Evolutionary conservation across 495 filamentous ascomycete species (phyloP), one percentile per base, ranked within the genome.

Genomic region (Penicillium ucsense): DNA sequence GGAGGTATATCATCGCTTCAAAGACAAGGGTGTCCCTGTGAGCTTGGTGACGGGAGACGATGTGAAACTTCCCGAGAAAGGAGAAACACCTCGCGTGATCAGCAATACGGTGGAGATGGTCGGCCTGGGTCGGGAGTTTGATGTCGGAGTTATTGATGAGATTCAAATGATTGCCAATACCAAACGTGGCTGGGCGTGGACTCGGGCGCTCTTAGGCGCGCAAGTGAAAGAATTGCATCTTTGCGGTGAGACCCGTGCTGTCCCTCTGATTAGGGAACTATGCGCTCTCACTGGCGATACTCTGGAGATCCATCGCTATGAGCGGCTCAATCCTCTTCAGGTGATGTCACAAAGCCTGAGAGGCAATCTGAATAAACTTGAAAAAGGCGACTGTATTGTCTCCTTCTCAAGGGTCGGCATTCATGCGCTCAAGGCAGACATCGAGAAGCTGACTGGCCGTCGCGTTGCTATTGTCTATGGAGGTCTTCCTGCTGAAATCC

Each of bases 71-170:
- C 67, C 73, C n/a, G 62, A 74, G 10, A 37, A 53, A 40, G 71
- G 72, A 20, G 55, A 69, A 12, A 57, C 72, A 8, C 59, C 68
- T 8, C 66, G 65, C 37, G 81, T 94, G 61, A 69, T 68, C 45
- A 91, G 87, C 63, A 95, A 94, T 56, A 99, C 94, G 0, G 91
- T 99, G 8, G 94, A 99, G 62, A 99, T 99, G 94, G 78, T 89
- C 36, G 85, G 84, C 34, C 52, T 94, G 7, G 84, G 83, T 47
- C 57, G 56, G 9, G 51, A 56, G 4, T 80, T 89, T 31, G 91
- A 97, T 40, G 92, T 97, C 44, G 89, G 88, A 6, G 91, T 99
- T 53, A 88, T 99, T 46, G 91, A 98, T 57, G 91, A 98, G 68
- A 97, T 97, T 47, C 94, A 99, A 61, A 96, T 96, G 92, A 89